phyloP scores from a whole-genome alignment of 768 basidiomycete species.

The Porphyrellus cyaneotinctus region DNA sequence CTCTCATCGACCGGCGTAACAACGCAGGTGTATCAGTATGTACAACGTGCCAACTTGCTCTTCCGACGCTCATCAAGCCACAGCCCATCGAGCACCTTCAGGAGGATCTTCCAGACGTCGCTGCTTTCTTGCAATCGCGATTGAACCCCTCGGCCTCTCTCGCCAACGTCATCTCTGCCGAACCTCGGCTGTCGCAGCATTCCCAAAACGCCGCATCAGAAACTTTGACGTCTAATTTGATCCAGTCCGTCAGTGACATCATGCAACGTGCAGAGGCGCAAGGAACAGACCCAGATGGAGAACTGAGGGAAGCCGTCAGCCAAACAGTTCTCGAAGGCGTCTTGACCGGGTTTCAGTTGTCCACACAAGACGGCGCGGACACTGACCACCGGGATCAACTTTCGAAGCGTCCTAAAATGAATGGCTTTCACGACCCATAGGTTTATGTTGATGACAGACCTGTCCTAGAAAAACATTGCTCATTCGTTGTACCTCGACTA shows the following conservation, averaged over 20 bases:
- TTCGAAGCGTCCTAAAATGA: conserved; percentile 25
- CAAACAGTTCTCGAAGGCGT: conserved; percentile 66
- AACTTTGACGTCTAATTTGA: conserved; percentile 59
- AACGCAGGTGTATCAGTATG: conserved; percentile 72
- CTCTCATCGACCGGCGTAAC: conserved; percentile 58
- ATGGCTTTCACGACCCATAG: conserved; percentile 15
- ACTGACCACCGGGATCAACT: conserved; percentile 8
- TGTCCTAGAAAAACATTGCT: conserved; percentile 1
- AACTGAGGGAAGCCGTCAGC: conserved; percentile 57
- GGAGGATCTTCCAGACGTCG: conserved; percentile 69
- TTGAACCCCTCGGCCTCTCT: conserved; percentile 15
- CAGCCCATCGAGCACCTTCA: conserved; percentile 51
- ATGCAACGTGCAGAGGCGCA: conserved; percentile 54
- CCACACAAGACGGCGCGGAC: conserved; percentile 19
- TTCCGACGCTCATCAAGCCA: background rate
- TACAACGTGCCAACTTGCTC: conserved; percentile 16
- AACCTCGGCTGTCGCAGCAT: conserved; percentile 53
- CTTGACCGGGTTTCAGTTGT: conserved; percentile 54
- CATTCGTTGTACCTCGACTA: conserved; percentile 12
- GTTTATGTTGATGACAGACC: background rate
- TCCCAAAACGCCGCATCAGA: conserved; percentile 68
- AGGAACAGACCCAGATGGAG: conserved; percentile 63
- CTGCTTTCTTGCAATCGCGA: conserved; percentile 52
- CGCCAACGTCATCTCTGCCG: conserved; percentile 3
- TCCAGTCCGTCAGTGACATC: conserved; percentile 63